phyloP scores from a whole-genome alignment of 2,329 filamentous ascomycete species.

The Claviceps africana region DNA sequence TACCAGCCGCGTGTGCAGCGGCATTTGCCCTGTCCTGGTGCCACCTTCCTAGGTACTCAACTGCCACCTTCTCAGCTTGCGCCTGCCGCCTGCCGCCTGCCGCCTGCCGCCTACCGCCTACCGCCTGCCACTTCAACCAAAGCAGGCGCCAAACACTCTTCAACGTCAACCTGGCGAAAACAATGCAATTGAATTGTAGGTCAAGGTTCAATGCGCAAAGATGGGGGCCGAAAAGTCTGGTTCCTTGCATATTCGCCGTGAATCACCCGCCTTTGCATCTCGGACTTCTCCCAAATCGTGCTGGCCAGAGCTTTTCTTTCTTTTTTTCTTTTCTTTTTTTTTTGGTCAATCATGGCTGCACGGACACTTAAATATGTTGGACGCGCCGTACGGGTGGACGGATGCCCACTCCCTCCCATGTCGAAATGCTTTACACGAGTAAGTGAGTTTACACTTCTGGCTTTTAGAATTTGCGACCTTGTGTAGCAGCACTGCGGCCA shows the following conservation, averaged over 20 bases:
- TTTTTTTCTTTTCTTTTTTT: too few relatives aligned
- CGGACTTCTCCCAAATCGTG: background rate
- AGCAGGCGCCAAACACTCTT: too few relatives aligned
- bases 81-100: background rate
- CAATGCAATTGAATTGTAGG: too few relatives aligned
- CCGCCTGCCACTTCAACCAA: too few relatives aligned
- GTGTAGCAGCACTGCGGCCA: background rate
- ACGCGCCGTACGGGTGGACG: background rate
- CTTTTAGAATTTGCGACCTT: background rate
- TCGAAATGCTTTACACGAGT: slow-evolving; percentile 1
- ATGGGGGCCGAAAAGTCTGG: background rate
- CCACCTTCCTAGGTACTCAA: background rate
- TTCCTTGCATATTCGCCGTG: background rate
- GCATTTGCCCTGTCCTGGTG: background rate
- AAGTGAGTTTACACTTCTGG: background rate
- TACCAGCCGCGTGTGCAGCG: background rate
- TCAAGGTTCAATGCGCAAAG: background rate
- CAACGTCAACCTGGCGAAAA: too few relatives aligned
- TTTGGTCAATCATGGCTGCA: background rate
- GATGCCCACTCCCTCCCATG: background rate
- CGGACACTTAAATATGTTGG: too few relatives aligned
- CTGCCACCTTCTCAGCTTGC: background rate
- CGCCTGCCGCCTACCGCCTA: too few relatives aligned
- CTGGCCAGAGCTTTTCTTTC: too few relatives aligned
- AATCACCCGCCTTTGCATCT: background rate